Evolutionary conservation across 768 basidiomycete genomes (phyloP), one percentile per base, ranked within the genome.

Genomic region (Lactifluus subvellereus): DNA sequence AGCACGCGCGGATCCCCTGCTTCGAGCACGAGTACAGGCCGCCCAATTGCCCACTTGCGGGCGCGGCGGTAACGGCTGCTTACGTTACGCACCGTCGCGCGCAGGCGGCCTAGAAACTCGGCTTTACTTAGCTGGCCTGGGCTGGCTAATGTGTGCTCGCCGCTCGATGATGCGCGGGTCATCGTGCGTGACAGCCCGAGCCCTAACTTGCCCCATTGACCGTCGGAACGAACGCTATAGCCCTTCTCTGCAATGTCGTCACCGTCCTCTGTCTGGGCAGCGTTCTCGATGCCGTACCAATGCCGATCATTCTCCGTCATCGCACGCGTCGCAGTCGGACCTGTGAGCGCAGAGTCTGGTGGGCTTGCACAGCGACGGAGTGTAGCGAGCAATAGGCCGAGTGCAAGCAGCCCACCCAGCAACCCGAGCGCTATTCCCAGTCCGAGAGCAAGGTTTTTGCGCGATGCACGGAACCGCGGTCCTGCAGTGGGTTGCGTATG

Each of bases 41-140:
- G 82, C 20, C 84, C 80, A 66, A 89, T 89, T 45, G 77, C 73
- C 6, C 82, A 84, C 27, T 68, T 66, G 42, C 54, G 57, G 3
- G 68, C 60, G 27, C 59, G 79, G 76, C 60, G 74, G 70, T 57
- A 74, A 71, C 78, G 84, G 69, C 85, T 80, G 75, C 88, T 89
- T 64, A 88, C 87, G 49, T 83, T 80, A 60, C 88, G 78, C 38
- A 87, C 84, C 2, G 86, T 86, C 53, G 83, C 78, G 65, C 76
- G 81, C 48, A 90, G 78, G 71, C 77, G 80, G n/a, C 79, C 78
- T 57, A 89, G 67, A 69, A 90, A 89, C 69, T 88, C 86, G 18
- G 76, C 78, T 72, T 89, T 91, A 71, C 80, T 85, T 80, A 89
- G 84, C 43, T 86, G 77, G 9, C 79, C 81, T 8, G 85, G 80